Evolutionary conservation across 2,329 filamentous ascomycete genomes (phyloP).

Genomic region (Penicillium rolfsii): DNA sequence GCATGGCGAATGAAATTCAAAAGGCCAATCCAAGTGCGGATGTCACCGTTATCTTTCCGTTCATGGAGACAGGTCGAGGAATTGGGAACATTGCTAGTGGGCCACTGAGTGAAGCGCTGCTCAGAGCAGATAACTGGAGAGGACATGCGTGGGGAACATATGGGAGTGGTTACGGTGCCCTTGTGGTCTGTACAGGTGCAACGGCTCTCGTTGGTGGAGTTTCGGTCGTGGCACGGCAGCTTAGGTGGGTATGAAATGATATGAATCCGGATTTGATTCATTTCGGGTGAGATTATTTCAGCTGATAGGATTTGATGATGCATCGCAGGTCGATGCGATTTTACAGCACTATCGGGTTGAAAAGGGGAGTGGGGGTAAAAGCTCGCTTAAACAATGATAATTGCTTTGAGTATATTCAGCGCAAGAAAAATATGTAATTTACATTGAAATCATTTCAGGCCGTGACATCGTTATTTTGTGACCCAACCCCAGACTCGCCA

Average conservation of each 20-base stretch:
- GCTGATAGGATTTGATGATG: too few relatives aligned
- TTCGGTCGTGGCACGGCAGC: slow-evolving; percentile 18
- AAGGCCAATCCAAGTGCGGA: slow-evolving; percentile 22
- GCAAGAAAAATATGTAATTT: neutral
- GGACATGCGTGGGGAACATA: slow-evolving; percentile 21
- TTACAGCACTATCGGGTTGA: neutral
- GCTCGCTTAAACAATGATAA: too few relatives aligned
- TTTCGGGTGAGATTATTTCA: neutral
- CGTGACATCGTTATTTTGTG: slow-evolving; percentile 14
- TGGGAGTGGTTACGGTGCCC: slow-evolving; percentile 26
- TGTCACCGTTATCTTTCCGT: slow-evolving; percentile 28
- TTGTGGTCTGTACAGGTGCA: slow-evolving; percentile 26
- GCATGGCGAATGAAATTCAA: slow-evolving; percentile 25
- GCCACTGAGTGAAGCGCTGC: slow-evolving; percentile 25
- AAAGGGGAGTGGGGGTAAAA: too few relatives aligned
- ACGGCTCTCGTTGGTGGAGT: slow-evolving; percentile 26
- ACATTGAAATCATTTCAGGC: neutral
- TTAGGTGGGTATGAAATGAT: slow-evolving; percentile 19
- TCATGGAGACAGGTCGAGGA: slow-evolving; percentile 28
- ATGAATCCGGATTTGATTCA: too few relatives aligned
- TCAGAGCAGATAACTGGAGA: slow-evolving; percentile 21
- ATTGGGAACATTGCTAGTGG: slow-evolving; percentile 29
- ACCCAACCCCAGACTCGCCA: slow-evolving; percentile 33
- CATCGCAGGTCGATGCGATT: neutral
- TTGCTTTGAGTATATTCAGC: neutral